Percentiles rank a stretch among this genome's conserved stretches.
phyloP scores from a whole-genome alignment of 129 eudicot genomes.

The Calendula officinalis region DNA sequence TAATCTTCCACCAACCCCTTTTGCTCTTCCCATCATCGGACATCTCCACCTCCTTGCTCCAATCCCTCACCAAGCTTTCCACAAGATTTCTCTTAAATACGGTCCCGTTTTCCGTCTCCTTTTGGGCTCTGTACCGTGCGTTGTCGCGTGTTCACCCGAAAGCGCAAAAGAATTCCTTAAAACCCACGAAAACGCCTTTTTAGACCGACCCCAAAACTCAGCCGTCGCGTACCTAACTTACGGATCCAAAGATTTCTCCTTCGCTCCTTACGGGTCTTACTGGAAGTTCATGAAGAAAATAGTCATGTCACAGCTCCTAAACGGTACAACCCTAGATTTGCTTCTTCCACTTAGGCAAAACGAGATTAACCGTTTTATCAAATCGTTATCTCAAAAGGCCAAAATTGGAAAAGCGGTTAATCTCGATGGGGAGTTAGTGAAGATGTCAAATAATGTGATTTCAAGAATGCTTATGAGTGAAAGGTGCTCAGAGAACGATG shows the following conservation, averaged over 20 bases:
- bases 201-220: constrained; percentile 40
- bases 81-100: constrained; percentile 36
- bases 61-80: constrained; percentile 36
- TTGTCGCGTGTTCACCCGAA: constrained; percentile 40
- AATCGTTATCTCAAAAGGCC: constrained; percentile 22
- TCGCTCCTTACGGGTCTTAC: constrained; percentile 39
- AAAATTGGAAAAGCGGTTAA: constrained; percentile 27
- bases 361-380: constrained; percentile 35
- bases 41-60: constrained; percentile 51
- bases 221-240: constrained; percentile 21
- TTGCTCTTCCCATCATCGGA: constrained; percentile 47
- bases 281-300: constrained; percentile 58
- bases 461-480: constrained; percentile 54
- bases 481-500: constrained; percentile 33
- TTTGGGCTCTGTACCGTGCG: constrained; percentile 35
- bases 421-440: constrained; percentile 35
- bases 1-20: constrained; percentile 45
- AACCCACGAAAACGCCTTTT: constrained; percentile 36
- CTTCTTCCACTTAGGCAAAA: constrained; percentile 35
- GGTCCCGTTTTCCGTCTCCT: constrained; percentile 38
- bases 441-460: constrained; percentile 46
- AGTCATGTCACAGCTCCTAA: constrained; percentile 50
- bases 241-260: constrained; percentile 26
- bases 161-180: constrained; percentile 44
- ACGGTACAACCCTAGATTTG: constrained; percentile 34